Evolutionary conservation across 2,329 filamentous ascomycete genomes (phyloP), one percentile per base, ranked within the genome.

Genomic region (Sarocladium kiliense): DNA sequence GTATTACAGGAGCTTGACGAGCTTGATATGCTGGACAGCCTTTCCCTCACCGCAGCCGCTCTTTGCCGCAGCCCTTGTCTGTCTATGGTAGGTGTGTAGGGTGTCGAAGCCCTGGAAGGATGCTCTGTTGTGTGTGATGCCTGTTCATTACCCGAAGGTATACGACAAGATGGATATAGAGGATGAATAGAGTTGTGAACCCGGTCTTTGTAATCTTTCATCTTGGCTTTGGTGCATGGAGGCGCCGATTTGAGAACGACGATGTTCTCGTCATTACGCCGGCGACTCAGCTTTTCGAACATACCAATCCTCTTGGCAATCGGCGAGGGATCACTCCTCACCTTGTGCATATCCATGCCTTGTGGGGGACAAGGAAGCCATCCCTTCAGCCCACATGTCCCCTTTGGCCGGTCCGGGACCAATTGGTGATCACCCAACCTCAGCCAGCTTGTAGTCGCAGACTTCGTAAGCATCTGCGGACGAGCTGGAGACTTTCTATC

Each of bases 201-300:
- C 3, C 19, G 47, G 12, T 51, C 47, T 51, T 36, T 21, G 27
- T 51, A 36, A 3, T 32, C 30, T 51, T 36, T 51, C n/a, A 25
- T 23, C 21, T 21, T 51, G 14, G 3, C 23, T 26, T 45, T 45
- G 23, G 14, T 45, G 27, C 47, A 14, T 12, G 47, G 27, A 51
- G 27, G 3, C 14, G 26, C n/a, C 21, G 18, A 18, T 3, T 51
- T 36, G n/a, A 12, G 4, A 26, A 10, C 27, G 4, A 21, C 30
- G 26, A 18, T 21, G 30, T 51, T 36, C 27, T 51, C 47, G 27
- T 51, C 47, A 27, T 19, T 51, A 18, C 3, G 47, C 18, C 27
- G 41, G 23, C 30, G 18, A 14, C 53, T 47, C 39, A 55, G 39
- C 42, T 30, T 37, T n/a, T 55, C 41, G 27, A 55, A 55, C 26